Evolutionary conservation across 2,329 filamentous ascomycete genomes (phyloP).

Genomic region (Hymenoscyphus occultus): DNA sequence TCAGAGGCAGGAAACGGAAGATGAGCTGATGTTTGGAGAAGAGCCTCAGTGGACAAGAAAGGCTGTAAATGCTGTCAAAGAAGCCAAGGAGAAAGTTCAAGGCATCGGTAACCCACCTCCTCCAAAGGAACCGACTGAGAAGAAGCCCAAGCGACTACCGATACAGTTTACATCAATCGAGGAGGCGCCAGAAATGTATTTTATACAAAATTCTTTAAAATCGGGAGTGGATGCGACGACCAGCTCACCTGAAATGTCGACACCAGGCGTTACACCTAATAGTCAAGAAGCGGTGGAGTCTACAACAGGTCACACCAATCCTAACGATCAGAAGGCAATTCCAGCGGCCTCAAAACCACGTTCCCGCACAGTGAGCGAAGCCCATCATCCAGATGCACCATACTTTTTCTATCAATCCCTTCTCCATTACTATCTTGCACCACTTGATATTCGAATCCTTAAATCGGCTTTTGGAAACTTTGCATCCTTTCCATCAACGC

Average conservation of each 20-base stretch:
- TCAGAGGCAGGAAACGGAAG: constrained; percentile 74
- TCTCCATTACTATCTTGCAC: constrained; percentile 68
- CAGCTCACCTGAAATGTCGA: constrained; percentile 20
- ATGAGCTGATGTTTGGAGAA: constrained; percentile 87
- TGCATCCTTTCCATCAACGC: constrained; percentile 63
- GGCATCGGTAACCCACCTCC: constrained; percentile 65
- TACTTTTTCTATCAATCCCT: constrained; percentile 73
- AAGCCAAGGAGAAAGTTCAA: constrained; percentile 71
- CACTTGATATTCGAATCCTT: constrained; percentile 70
- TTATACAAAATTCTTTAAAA: constrained; percentile 45
- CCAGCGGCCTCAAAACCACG: background rate
- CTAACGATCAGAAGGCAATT: background rate
- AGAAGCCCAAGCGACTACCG: constrained; percentile 45
- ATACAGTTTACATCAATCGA: constrained; percentile 48
- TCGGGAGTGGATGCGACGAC: constrained; percentile 41
- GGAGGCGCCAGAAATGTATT: constrained; percentile 50
- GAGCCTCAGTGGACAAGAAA: constrained; percentile 90
- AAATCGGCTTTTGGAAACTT: constrained; percentile 69
- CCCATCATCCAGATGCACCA: constrained; percentile 38
- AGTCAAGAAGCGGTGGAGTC: constrained; percentile 3
- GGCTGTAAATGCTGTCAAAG: constrained; percentile 70
- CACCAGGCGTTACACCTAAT: constrained; percentile 4
- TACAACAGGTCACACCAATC: background rate
- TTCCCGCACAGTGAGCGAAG: constrained; percentile 17
- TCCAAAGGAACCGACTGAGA: constrained; percentile 48